These are phyloP conservation scores for Citrullus colocynthis DNA, from an alignment of 306 rosid species.

Conservation along the genomic window DNA sequence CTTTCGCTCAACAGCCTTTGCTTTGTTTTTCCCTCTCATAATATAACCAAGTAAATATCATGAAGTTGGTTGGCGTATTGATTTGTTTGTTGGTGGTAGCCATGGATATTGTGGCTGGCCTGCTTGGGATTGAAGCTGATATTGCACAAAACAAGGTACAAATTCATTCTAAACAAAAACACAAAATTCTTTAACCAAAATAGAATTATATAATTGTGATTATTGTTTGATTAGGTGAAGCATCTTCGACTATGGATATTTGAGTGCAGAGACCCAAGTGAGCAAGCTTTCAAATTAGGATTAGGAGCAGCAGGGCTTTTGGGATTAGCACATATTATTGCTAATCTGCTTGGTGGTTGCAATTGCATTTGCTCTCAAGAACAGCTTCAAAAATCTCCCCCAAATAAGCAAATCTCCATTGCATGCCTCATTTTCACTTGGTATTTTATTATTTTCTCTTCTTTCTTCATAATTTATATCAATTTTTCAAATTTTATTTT, in stretches of 20 bases:
- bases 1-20: neutral
- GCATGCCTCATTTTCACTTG: slow-evolving; percentile 74
- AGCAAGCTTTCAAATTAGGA: slow-evolving; percentile 69
- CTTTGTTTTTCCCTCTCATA: neutral
- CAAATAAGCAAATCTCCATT: slow-evolving; percentile 53
- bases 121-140: slow-evolving; percentile 87
- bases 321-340: slow-evolving; percentile 53
- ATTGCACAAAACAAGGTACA: slow-evolving; percentile 74
- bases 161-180: too few relatives aligned
- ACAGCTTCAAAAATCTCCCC: slow-evolving; percentile 58
- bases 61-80: slow-evolving; percentile 52
- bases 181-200: too few relatives aligned
- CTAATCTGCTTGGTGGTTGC: slow-evolving; percentile 78
- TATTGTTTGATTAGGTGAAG: slow-evolving; percentile 28
- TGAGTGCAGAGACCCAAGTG: slow-evolving; percentile 89
- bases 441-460: neutral
- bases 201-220: too few relatives aligned
- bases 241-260: slow-evolving; percentile 79
- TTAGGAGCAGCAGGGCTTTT: slow-evolving; percentile 58
- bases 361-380: slow-evolving; percentile 76
- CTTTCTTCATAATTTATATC: too few relatives aligned
- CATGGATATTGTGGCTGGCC: slow-evolving; percentile 76
- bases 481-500: too few relatives aligned
- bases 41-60: neutral
- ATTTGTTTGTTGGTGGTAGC: slow-evolving; percentile 53